Evolutionary conservation across 2,329 filamentous ascomycete genomes (phyloP).

Genomic region (Coniella lustricola): DNA sequence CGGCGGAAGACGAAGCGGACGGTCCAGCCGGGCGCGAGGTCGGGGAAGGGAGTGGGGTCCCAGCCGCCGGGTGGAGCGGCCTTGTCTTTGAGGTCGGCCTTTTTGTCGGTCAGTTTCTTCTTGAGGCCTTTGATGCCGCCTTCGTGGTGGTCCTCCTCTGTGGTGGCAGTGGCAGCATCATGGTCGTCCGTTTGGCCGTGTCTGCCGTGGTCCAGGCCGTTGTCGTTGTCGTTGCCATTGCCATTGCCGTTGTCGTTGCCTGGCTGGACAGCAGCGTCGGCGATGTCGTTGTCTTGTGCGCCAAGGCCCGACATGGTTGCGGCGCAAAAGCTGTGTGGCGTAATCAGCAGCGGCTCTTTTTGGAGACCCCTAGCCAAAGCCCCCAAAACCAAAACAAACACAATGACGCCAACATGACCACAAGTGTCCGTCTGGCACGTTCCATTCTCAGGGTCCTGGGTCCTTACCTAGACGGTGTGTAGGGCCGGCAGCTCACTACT

Average conservation of each 20-base stretch:
- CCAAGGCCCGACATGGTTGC: slow-evolving; percentile 10
- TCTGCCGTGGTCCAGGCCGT: no score
- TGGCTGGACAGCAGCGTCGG: slow-evolving; percentile 1
- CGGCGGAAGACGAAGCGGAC: slow-evolving; percentile 77
- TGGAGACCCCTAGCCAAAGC: neutral
- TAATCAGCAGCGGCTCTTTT: no score
- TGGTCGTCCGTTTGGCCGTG: no score
- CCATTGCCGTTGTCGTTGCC: neutral
- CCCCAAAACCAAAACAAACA: no score
- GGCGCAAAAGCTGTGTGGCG: neutral
- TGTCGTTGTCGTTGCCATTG: neutral
- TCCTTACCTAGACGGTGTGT: no score
- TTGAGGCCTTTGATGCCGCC: slow-evolving; percentile 23
- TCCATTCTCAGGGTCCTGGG: no score
- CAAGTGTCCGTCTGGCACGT: no score
- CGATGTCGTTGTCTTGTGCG: neutral
- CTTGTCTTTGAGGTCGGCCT: slow-evolving; percentile 32
- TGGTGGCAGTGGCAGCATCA: neutral
- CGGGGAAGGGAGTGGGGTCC: slow-evolving; percentile 70
- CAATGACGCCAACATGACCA: no score
- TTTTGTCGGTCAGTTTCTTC: slow-evolving; percentile 28
- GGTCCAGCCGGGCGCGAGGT: slow-evolving; percentile 71
- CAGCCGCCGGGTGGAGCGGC: slow-evolving; percentile 65
- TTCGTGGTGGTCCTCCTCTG: neutral
- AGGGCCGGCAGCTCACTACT: no score